Evolutionary conservation across 2,329 filamentous ascomycete species (phyloP).

Genomic region (Kalaharituber pfeilii): DNA sequence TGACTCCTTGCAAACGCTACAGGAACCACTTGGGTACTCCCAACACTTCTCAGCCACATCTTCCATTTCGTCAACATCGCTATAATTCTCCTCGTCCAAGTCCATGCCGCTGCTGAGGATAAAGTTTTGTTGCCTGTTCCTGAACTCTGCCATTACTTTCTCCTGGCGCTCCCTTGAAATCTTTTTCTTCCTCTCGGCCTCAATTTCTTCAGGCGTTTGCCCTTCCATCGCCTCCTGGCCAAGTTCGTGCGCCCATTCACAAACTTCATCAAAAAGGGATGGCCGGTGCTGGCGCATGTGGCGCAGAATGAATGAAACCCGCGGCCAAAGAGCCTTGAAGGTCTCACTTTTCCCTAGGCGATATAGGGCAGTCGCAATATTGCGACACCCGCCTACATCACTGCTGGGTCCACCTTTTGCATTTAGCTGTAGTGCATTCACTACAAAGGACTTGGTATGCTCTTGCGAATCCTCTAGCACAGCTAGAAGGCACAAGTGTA

Average conservation of each 20-base stretch:
- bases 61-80: conserved; percentile 47
- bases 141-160: conserved; percentile 92
- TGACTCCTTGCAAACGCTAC: conserved; percentile 92
- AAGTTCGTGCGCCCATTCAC: not conserved
- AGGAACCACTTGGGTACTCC: conserved; percentile 84
- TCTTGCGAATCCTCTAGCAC: conserved; percentile 60
- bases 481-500: conserved; percentile 74
- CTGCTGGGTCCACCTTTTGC: conserved; percentile 35
- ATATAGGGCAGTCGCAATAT: not conserved
- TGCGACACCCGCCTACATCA: conserved; percentile 28
- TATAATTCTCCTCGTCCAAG: conserved; percentile 64
- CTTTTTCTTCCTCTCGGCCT: conserved; percentile 69
- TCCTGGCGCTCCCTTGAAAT: conserved; percentile 79
- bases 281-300: not conserved
- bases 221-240: not conserved
- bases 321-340: not conserved
- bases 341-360: not conserved
- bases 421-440: conserved; percentile 39
- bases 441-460: conserved; percentile 52
- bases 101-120: conserved; percentile 51
- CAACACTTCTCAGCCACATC: conserved; percentile 51
- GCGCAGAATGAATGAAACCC: not conserved
- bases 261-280: not conserved
- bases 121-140: conserved; percentile 92
- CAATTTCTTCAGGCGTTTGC: conserved; percentile 58